Evolutionary conservation across 495 filamentous ascomycete genomes (phyloP), one percentile per base, ranked within the genome.

Genomic region (Penicillium fimorum): DNA sequence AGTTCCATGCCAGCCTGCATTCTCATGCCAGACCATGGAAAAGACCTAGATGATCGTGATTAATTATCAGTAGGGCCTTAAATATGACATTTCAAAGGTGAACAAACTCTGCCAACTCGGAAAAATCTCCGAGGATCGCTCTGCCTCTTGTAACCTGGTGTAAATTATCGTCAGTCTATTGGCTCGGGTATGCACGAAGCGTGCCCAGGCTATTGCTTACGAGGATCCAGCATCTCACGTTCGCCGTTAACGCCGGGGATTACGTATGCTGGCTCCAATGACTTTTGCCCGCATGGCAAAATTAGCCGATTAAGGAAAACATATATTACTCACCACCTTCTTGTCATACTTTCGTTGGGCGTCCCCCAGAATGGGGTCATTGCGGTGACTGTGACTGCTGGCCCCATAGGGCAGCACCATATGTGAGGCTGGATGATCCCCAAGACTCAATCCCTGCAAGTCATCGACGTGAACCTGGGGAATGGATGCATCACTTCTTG

Each of bases 21-120:
- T 67, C 56, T 73, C 65, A 43, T 68, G 62, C 65, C 69, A 72
- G n/a, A 69, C 57, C 44, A 72, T 61, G 1, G 62, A 43, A 32
- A 75, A 75, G 4, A 73, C 66, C 68, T 70, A 50, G 29, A 20
- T 32, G 13, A 32, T 27, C 1, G 24, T 15, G 1, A 32, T 30
- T 7, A 11, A 32, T 18, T 12, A 18, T 32, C 4, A 20, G 25
- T 1, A 20, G 27, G 9, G n/a, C 7, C 18, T 12, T 12, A 12
- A 12, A 5, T 27, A 22, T 27, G n/a, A 29, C 3, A 38, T 22
- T 15, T 18, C 17, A 20, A 12, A 18, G 46, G 12, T 41, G 35
- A 58, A 40, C 51, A 24, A 61, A 68, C 60, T 56, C 55, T 61
- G 27, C 67, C 66, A 29, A 59, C 51, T 51, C 41, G 57, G 50